These are phyloP conservation scores for Biancaea sappan DNA, from an alignment of 306 rosid species.

Conservation along the genomic window DNA sequence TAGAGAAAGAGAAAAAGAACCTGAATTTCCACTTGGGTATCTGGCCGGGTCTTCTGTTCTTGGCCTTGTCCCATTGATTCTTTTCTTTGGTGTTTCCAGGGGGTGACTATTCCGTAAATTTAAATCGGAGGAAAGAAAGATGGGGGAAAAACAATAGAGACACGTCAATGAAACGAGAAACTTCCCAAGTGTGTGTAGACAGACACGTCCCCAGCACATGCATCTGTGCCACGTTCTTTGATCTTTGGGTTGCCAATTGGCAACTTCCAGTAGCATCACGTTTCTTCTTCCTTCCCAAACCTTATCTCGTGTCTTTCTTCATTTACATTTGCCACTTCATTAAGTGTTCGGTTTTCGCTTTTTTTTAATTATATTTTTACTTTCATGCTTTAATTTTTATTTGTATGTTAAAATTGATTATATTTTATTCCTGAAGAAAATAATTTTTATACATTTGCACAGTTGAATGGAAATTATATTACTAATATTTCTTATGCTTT, in stretches of 20 bases:
- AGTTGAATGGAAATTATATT: too few species aligned
- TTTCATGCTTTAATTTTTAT: too few species aligned
- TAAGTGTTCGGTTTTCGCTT: too few species aligned
- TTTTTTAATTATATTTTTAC: too few species aligned
- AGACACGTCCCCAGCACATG: conserved; percentile 22
- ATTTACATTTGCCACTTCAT: too few species aligned
- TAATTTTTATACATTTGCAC: too few species aligned
- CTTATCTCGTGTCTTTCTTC: too few species aligned
- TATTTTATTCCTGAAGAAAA: too few species aligned
- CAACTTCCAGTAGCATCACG: not conserved
- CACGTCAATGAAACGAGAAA: conserved; percentile 7
- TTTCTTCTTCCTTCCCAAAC: too few species aligned
- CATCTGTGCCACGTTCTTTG: conserved; percentile 5
- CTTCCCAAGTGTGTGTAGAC: not conserved
- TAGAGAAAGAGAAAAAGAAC: conserved; percentile 8
- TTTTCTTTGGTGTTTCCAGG: not conserved
- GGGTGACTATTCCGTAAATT: not conserved
- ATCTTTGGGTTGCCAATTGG: not conserved
- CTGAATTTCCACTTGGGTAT: conserved; percentile 54
- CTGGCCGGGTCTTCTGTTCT: conserved; percentile 36
- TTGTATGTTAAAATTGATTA: too few species aligned
- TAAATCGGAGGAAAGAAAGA: not conserved
- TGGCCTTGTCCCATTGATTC: conserved; percentile 38
- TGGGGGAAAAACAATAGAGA: not conserved
- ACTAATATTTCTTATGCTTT: too few species aligned